phyloP scores from a whole-genome alignment of 2,329 filamentous ascomycete species.

The Colletotrichum brevisporum region DNA sequence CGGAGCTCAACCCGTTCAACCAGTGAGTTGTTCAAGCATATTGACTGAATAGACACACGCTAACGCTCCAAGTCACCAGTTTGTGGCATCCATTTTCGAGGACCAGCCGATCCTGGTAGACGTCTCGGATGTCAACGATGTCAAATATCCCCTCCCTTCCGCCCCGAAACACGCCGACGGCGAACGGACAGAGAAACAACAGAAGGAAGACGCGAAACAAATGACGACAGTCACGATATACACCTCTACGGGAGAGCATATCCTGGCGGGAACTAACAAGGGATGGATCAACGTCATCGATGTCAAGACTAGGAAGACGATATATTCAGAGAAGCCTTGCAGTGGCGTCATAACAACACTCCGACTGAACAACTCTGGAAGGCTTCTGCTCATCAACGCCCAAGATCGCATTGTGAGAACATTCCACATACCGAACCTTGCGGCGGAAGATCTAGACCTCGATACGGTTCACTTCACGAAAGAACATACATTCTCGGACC shows the following conservation, averaged over 20 bases:
- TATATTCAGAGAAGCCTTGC: conserved; percentile 91
- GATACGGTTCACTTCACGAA: conserved; percentile 91
- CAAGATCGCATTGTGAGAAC: conserved; percentile 96
- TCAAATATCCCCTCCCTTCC: conserved; percentile 85
- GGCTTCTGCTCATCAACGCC: conserved; percentile 91
- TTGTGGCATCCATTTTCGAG: conserved; percentile 94
- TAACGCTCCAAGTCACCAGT: conserved; percentile 67
- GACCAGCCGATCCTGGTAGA: conserved; percentile 93
- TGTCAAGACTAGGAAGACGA: conserved; percentile 81
- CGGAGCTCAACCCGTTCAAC: conserved; percentile 92
- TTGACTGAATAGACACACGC: neutral
- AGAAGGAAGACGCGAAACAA: conserved; percentile 92
- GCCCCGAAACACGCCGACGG: conserved; percentile 82
- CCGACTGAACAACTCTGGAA: conserved; percentile 85
- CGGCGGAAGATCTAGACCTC: conserved; percentile 78
- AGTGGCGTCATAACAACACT: conserved; percentile 90
- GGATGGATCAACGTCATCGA: conserved; percentile 97
- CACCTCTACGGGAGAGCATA: conserved; percentile 86
- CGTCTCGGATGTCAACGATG: conserved; percentile 76
- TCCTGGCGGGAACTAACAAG: conserved; percentile 93
- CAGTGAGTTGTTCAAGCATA: conserved; percentile 68
- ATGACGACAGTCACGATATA: conserved; percentile 95
- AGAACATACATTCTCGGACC: conserved; percentile 98
- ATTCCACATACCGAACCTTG: conserved; percentile 86
- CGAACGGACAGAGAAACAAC: conserved; percentile 86